Base-by-base conservation (phyloP, 495 filamentous ascomycete genomes). In the Xylaria scruposa region DNA sequence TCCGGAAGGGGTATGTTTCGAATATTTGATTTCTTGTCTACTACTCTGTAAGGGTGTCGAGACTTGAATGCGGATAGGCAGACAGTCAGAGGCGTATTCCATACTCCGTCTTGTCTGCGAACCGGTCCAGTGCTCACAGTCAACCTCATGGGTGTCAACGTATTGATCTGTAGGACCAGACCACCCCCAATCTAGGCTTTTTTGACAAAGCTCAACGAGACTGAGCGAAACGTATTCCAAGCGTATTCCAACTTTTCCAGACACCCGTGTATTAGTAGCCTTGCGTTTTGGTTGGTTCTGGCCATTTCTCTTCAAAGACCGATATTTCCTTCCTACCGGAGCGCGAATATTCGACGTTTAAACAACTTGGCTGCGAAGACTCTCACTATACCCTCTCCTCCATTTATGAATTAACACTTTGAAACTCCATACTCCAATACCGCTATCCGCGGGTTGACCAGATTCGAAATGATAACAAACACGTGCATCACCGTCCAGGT, bases 371-470 rank as follows among this genome's bases (percentile, higher is more conserved):
- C 64, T 46, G 62, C 53, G 40, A 71, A 31, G 40, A 66, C 38
- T 63, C 40, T 60, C 38, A 40, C 61, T 66, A 58, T 58, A 40
- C 51, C 44, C 61, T n/a, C 49, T 65, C 62, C 31, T 31, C 33
- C 70, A 38, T 56, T 47, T 51, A 38, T 47, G 49, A 64, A 66
- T 65, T 59, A 67, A 33, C 49, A 36, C 51, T 38, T 71, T 46
- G 38, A 51, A 71, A 71, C 70, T 66, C 70, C 70, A 29, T 59
- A 71, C 70, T 66, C 70, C 70, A 42, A 47, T 26, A 40, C 61
- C 70, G 70, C 70, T 24, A 29, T 47, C 24, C 15, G 62, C 47
- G 70, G 26, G 44, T 3, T 38, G 67, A 49, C 62, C 61, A 67
- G 60, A 49, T 31, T 66, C 29, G 38, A 67, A 71, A 71, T 62